Conservation (phyloP, 371 early-diverging fungal species). For the Mycotypha africana region DNA sequence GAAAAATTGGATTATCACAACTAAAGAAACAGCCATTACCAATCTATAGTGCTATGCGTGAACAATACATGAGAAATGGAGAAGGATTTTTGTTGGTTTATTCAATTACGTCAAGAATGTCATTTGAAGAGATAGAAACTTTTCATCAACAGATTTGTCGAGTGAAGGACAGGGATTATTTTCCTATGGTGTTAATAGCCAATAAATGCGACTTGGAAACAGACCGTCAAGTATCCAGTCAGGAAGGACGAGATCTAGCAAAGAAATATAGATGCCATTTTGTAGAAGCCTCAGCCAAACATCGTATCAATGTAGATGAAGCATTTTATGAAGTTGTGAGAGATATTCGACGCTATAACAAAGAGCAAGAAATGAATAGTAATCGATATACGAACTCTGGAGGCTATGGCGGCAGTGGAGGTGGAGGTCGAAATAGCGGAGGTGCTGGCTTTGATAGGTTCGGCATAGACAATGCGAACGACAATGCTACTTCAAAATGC, state of each 20-base stretch:
- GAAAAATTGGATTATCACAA: too few species aligned
- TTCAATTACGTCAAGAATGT: conserved; percentile 68
- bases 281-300: conserved; percentile 89
- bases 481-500: conserved; percentile 8
- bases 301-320: conserved; percentile 86
- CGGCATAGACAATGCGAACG: conserved; percentile 1
- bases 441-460: background rate
- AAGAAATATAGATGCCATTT: conserved; percentile 22
- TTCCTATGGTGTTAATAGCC: conserved; percentile 88
- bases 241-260: conserved; percentile 26
- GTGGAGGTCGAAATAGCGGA: background rate
- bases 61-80: conserved; percentile 77
- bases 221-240: conserved; percentile 57
- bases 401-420: background rate
- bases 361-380: conserved; percentile 14
- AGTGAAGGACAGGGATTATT: conserved; percentile 76
- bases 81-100: conserved; percentile 46
- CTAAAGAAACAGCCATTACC: background rate
- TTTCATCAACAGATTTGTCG: conserved; percentile 77
- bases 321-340: conserved; percentile 86
- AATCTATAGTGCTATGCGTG: conserved; percentile 58
- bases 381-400: background rate
- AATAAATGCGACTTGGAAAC: conserved; percentile 92
- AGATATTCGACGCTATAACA: conserved; percentile 46
- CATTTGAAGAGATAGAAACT: conserved; percentile 77